Conservation (phyloP, 2,329 filamentous ascomycete species). For the Elsinoe necatrix region DNA sequence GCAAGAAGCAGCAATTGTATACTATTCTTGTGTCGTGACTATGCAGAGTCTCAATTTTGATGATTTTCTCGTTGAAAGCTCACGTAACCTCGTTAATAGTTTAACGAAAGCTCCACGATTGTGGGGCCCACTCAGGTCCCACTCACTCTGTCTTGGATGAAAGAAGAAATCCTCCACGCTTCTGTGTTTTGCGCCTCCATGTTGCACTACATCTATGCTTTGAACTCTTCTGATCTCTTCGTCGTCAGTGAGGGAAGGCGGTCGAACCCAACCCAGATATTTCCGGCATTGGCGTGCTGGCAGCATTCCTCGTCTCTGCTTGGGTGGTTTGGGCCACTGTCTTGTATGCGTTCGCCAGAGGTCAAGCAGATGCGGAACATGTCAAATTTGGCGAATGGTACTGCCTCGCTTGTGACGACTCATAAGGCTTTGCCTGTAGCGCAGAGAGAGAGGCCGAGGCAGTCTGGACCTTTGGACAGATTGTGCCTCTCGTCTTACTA, state of each 20-base stretch:
- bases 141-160: no score
- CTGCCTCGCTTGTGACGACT: neutral
- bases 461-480: neutral
- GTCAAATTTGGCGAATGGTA: neutral
- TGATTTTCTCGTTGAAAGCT: no score
- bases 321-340: neutral
- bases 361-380: neutral
- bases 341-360: neutral
- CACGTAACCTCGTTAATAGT: no score
- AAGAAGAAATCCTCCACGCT: no score
- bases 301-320: neutral
- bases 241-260: neutral
- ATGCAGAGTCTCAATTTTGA: no score
- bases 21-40: no score
- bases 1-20: no score
- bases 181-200: no score
- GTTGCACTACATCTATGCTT: no score
- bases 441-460: neutral
- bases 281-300: neutral
- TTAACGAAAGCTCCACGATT: no score
- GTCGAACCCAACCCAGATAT: neutral
- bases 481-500: neutral
- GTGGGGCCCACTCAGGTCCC: no score
- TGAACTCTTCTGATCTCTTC: neutral
- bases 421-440: neutral